phyloP scores from a whole-genome alignment of 2,329 filamentous ascomycete species.

The Dactylellina sp. region DNA sequence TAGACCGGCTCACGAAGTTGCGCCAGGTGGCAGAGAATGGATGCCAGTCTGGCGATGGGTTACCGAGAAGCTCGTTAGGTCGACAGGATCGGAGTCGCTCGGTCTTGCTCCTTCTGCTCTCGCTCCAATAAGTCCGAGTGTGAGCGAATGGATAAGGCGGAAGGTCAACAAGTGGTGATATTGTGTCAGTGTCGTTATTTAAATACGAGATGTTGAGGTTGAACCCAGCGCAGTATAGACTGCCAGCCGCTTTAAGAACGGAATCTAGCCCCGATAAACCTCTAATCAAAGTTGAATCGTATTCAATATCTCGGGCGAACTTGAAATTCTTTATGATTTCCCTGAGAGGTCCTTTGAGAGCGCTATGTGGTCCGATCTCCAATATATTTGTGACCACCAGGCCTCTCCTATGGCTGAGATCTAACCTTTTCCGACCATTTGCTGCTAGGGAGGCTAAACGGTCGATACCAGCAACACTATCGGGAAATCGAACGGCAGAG shows the following conservation, averaged over 20 bases:
- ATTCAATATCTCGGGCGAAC: slow-evolving; percentile 17
- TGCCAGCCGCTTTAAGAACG: slow-evolving; percentile 28
- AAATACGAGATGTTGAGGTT: slow-evolving; percentile 24
- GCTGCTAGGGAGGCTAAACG: slow-evolving; percentile 20
- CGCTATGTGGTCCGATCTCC: slow-evolving; percentile 32
- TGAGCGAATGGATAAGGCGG: slow-evolving; percentile 35
- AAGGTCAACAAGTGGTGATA: slow-evolving; percentile 22
- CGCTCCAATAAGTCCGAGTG: slow-evolving; percentile 26
- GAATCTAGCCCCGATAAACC: slow-evolving; percentile 2
- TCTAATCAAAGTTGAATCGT: slow-evolving; percentile 17
- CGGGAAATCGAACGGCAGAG: slow-evolving; percentile 25
- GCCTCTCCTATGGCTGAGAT: slow-evolving; percentile 18
- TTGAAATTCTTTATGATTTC: slow-evolving; percentile 35
- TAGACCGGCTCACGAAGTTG: slow-evolving; percentile 30
- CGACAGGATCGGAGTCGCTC: slow-evolving; percentile 21
- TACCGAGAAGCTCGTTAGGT: slow-evolving; percentile 29
- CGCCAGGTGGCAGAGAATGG: slow-evolving; percentile 33
- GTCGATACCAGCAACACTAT: slow-evolving; percentile 23
- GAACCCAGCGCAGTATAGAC: slow-evolving; percentile 28
- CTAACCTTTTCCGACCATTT: slow-evolving; percentile 19
- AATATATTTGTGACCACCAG: slow-evolving; percentile 30
- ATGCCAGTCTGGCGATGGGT: slow-evolving; percentile 39
- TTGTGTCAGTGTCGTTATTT: slow-evolving; percentile 8
- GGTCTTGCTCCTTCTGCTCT: slow-evolving; percentile 25
- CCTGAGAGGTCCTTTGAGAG: slow-evolving; percentile 24